Evolutionary conservation across 768 basidiomycete species (phyloP), one percentile per base, ranked within the genome.

Genomic region (Phanerochaete carnosa): DNA sequence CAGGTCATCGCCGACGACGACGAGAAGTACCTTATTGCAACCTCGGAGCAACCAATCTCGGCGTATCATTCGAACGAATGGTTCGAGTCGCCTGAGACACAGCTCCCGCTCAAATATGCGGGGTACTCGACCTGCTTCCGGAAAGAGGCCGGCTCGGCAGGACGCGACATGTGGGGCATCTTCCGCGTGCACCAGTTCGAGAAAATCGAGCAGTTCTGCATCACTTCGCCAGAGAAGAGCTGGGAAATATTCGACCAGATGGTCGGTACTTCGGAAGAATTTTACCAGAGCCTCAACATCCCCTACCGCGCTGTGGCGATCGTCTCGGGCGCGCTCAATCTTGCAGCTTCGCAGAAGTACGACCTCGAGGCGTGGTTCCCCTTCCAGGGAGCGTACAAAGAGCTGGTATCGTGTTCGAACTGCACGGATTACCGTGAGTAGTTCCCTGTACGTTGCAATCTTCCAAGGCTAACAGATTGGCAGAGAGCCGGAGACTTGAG

Each of bases 111-210:
- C 71, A 82, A 83, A 76, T 97, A 90, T 68, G 91, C 91, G 0
- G 90, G 90, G 23, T 92, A 89, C 73, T 92, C 89, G 69, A 98
- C 96, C 16, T 98, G 96, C 74, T 99, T 99, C 89, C 88, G 97
- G 29, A 98, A 98, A 77, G 97, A 99, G 78, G 97, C 97, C 2
- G 97, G 97, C 33, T 91, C 94, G 2, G 94, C 94, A 8, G 97
- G 97, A 3, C 89, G 94, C 58, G 97, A 99, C 67, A 98, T 96
- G 82, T 98, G 97, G 95, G 97, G 97, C 59, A 98, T 98, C 75
- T 99, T 99, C 87, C 92, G 97, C 25, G 96, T 99, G 57, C 97
- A 99, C 72, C 97, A 99, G 75, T 99, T 99, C 66, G 97, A 99
- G 77, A 99, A 99, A 80, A 84, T 99, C 55, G 97, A 99, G 73